Base-by-base conservation (phyloP, 2,329 filamentous ascomycete species). In the Nannizziopsis arthrosporioides region DNA sequence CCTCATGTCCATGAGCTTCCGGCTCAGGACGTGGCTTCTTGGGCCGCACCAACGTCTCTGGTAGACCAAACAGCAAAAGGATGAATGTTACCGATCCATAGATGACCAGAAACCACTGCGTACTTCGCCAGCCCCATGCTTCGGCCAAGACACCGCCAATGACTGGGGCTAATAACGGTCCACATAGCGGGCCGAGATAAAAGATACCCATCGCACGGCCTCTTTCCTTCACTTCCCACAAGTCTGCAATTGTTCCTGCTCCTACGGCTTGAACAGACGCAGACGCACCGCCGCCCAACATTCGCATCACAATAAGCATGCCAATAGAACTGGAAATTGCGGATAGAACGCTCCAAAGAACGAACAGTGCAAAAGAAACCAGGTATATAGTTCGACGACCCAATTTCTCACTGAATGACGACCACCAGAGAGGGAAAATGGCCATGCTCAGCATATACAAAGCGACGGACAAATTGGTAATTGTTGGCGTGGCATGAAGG, bases 341-440 rank as follows among this genome's bases (percentile, higher is more conserved):
- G 44, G 77, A 79, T 36, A 86, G 68, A 12, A 84, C 68, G 44
- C 80, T 81, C 66, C 84, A 90, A 35, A 89, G 53, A 47, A 81
- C 69, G 59, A 86, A 89, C 11, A 90, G 68, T 17, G 73, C 61
- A 62, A 92, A 92, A 0, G 84, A 88, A 31, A 76, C 66, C 30
- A 93, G 66, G 61, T 90, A 92, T 56, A 93, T 83, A n/a, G 79
- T 81, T 17, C 86, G 77, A 36, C 86, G 77, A 10, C 86, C 86
- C 1, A 73, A 60, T 3, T 67, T 67, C 56, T 92, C 86, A 7
- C 82, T 86, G 59, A 92, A 88, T 1, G 81, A 82, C 1, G 82
- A 86, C 84, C 84, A 92, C 85, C 85, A 92, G 0, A 93, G 72
- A 0, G 86, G 86, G 55, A 88, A 90, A 39, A 92, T 85, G 48